Percentiles rank a stretch among this genome's conserved stretches.
phyloP scores from a whole-genome alignment of 1,284 basidiomycete genomes.

The Cryptococcus sp. region DNA sequence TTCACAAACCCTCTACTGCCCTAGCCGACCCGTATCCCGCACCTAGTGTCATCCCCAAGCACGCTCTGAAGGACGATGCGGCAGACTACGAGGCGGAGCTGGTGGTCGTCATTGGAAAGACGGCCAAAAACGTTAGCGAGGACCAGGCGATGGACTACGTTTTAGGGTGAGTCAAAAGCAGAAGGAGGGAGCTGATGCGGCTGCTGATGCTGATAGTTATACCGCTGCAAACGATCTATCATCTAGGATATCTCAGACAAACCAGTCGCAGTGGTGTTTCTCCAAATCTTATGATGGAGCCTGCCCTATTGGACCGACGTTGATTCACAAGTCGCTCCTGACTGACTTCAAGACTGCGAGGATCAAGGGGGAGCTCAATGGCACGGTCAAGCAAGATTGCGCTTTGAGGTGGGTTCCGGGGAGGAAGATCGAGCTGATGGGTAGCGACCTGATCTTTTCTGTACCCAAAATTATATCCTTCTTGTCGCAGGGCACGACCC shows the following conservation, averaged over 20 bases:
- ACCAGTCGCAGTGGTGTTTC: conserved; percentile 25
- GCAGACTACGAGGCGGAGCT: neutral
- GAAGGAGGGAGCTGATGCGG: conserved; percentile 20
- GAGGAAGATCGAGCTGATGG: neutral
- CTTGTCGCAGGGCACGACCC: conserved; percentile 77
- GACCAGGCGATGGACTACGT: conserved; percentile 8
- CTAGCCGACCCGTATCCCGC: conserved; percentile 15
- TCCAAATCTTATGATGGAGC: conserved; percentile 43
- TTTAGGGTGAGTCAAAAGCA: conserved; percentile 5
- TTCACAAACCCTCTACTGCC: neutral
- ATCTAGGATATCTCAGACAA: conserved; percentile 17
- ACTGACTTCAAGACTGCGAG: neutral
- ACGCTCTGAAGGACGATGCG: neutral
- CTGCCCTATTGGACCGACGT: conserved; percentile 45
- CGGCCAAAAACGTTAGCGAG: neutral
- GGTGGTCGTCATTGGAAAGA: neutral
- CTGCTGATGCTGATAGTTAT: conserved; percentile 24
- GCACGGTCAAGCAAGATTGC: conserved; percentile 13
- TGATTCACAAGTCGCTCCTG: conserved; percentile 20
- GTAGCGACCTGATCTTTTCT: conserved; percentile 13
- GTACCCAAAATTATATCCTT: conserved; percentile 52
- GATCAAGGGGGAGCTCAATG: neutral
- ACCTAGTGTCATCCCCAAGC: neutral
- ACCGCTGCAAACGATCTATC: conserved; percentile 16
- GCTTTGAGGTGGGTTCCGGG: conserved; percentile 23